A percentile compares a stretch with the other conserved stretches of the same genome.
These are phyloP conservation scores for Psidium friedrichsthalianum DNA, from an alignment of 345 rosid genomes.

Conservation along the genomic window DNA sequence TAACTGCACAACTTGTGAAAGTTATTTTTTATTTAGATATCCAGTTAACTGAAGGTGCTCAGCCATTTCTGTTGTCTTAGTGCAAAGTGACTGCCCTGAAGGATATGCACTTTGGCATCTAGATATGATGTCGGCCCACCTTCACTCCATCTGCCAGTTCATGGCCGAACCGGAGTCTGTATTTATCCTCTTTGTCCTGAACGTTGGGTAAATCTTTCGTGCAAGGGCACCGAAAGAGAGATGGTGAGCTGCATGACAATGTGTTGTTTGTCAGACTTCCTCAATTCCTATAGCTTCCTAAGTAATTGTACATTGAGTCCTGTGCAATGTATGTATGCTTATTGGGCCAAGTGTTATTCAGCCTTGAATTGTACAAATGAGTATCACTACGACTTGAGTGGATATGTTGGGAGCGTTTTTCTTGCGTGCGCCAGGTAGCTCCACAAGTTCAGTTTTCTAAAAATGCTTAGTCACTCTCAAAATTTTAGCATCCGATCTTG, in stretches of 20 bases:
- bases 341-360: neutral
- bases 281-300: neutral
- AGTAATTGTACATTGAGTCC: neutral
- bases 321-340: neutral
- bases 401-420: too few species aligned
- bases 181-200: neutral
- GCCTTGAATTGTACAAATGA: neutral
- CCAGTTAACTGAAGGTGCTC: neutral
- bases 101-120: neutral
- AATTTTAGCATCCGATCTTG: neutral
- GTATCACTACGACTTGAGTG: neutral
- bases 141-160: neutral
- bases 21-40: neutral
- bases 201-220: neutral
- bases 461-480: too few species aligned
- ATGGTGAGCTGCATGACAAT: neutral
- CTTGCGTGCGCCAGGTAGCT: too few species aligned
- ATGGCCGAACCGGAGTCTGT: neutral
- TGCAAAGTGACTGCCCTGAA: neutral
- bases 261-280: neutral
- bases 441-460: too few species aligned
- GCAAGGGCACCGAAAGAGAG: neutral
- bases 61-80: neutral
- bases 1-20: neutral
- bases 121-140: neutral